Evolutionary conservation across 1,284 basidiomycete species (phyloP).

Genomic region (Papiliotrema fonsecae): DNA sequence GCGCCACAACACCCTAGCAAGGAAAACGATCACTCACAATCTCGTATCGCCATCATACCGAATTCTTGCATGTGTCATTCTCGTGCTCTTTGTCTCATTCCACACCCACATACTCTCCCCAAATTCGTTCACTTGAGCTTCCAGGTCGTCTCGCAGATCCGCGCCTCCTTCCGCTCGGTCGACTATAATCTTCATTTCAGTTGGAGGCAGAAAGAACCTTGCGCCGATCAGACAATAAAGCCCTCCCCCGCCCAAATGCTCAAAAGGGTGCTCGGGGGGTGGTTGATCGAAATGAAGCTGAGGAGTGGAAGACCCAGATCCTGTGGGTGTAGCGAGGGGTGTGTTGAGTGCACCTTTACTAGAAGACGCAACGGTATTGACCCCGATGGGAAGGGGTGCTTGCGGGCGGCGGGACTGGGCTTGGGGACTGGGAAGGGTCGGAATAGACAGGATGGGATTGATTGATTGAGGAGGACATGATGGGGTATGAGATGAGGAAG

Average conservation of each 20-base stretch:
- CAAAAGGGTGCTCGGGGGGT: conserved; percentile 6
- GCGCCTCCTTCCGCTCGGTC: conserved; percentile 16
- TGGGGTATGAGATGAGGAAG: neutral
- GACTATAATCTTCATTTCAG: conserved; percentile 22
- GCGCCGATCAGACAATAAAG: conserved; percentile 38
- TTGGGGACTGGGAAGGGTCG: neutral
- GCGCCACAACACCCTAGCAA: neutral
- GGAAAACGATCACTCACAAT: conserved; percentile 19
- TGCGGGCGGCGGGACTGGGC: neutral
- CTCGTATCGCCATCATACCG: conserved; percentile 31
- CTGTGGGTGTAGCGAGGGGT: neutral
- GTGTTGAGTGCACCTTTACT: neutral
- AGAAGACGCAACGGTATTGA: neutral
- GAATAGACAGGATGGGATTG: neutral
- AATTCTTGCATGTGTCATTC: conserved; percentile 27
- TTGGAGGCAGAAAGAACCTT: conserved; percentile 27
- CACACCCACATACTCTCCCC: conserved; percentile 39
- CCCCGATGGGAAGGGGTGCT: neutral
- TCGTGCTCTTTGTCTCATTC: conserved; percentile 16
- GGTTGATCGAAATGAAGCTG: conserved; percentile 15
- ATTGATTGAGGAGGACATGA: too few relatives aligned
- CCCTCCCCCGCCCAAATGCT: conserved; percentile 37
- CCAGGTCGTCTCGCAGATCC: conserved; percentile 18
- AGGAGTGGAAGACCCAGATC: conserved; percentile 10
- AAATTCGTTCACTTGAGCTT: conserved; percentile 16